These are phyloP conservation scores for Fusarium ambrosium DNA, from an alignment of 2,329 filamentous ascomycete species.

Conservation along the genomic window DNA sequence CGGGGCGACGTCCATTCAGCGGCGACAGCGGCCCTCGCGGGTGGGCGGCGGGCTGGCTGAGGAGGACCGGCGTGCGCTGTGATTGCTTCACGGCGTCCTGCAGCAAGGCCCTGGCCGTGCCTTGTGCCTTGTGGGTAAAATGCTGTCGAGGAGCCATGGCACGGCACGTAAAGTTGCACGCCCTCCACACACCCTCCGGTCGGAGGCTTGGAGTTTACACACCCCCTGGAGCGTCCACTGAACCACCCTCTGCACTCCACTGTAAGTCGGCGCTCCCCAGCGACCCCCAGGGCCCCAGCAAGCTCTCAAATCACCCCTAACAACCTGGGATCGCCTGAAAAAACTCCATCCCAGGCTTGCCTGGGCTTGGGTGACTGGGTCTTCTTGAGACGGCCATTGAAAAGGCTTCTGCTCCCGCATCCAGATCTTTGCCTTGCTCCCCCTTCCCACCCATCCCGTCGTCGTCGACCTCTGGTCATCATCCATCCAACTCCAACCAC, in stretches of 20 bases:
- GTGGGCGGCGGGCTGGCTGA: constrained; percentile 40
- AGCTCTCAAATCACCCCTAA: constrained; percentile 53
- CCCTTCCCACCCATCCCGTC: constrained; percentile 49
- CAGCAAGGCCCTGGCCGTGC: constrained; percentile 29
- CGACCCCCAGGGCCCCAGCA: constrained; percentile 44
- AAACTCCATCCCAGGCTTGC: constrained; percentile 45
- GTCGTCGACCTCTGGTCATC: constrained; percentile 32
- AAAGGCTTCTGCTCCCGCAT: constrained; percentile 57
- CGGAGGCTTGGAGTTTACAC: background rate
- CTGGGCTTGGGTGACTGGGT: constrained; percentile 40
- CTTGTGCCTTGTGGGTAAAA: constrained; percentile 37
- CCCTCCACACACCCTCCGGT: constrained; percentile 15
- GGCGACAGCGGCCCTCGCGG: constrained; percentile 29
- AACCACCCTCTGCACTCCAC: constrained; percentile 36
- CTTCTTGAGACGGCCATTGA: constrained; percentile 53
- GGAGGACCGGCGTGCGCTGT: constrained; percentile 40
- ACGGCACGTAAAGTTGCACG: constrained; percentile 20
- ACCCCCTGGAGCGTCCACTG: constrained; percentile 19
- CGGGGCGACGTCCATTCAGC: constrained; percentile 45
- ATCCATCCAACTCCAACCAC: constrained; percentile 34
- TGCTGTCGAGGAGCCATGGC: constrained; percentile 10
- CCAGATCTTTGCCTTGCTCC: constrained; percentile 47
- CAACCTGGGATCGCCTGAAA: constrained; percentile 50
- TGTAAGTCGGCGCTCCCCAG: constrained; percentile 41
- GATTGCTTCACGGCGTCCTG: constrained; percentile 37